Base-by-base conservation (phyloP, 108 stramenopile genomes). In the Cyclotella cryptica region DNA sequence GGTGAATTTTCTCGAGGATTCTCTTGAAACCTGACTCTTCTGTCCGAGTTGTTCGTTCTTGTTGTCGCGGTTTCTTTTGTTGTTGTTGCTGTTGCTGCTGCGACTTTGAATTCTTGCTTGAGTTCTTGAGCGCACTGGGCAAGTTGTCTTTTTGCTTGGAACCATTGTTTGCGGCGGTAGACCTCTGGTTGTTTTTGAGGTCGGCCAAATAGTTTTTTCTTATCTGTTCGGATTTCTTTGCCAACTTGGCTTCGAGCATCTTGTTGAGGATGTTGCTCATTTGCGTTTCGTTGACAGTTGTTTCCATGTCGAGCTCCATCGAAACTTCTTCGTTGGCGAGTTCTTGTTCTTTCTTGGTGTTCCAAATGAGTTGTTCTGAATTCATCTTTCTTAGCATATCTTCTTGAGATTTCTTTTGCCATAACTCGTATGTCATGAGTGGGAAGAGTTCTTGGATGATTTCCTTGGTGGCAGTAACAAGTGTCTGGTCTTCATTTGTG, bases 181-280 rank as follows among this genome's bases (percentile, higher is more conserved):
- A 49, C 47, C 47, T 49, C 47, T 49, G 47, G 47, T 17, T n/a
- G 15, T 49, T 49, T 49, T 49, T 49, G 47, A 49, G 47, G 9
- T 49, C 47, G 47, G 47, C 47, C 47, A 49, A 49, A 49, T 49
- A 49, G 47, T 49, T 49, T 49, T 49, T 49, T 49, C 47, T 17
- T n/a, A 49, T n/a, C 47, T n/a, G 15, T n/a, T 9, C 9, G 1
- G 15, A n/a, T n/a, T 49, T n/a, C 9, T 49, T 49, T 17, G 47
- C 47, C 15, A 49, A n/a, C 47, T 49, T 49, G 1, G 15, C 47
- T n/a, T 17, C 9, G 18, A 49, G 47, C 47, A 49, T 17, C 47
- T 49, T 49, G 47, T 49, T 9, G n/a, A 49, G 3, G 18, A 49
- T 49, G 47, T 49, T 49, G 47, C 47, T 49, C 47, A 49, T 49